Base-by-base conservation (phyloP, 1,284 basidiomycete species). In the Pseudozyma pruni region DNA sequence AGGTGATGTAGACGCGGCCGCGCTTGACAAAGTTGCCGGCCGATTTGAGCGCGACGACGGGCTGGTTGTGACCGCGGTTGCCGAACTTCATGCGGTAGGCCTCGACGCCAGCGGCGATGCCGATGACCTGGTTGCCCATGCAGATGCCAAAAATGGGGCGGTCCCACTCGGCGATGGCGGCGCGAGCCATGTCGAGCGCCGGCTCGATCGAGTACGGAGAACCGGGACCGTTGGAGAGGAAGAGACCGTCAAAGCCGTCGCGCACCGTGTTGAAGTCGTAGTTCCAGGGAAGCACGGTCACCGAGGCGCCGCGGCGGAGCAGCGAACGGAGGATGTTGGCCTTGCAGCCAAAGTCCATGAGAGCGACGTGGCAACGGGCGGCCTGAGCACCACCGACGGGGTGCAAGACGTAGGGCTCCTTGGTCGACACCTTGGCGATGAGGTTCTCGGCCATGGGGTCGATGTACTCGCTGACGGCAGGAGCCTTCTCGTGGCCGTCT, bases 21-120 rank as follows among this genome's bases (percentile, higher is more conserved):
- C 94, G 92, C 81, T 89, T 91, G 85, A 98, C 94, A 27, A 91
- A 93, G 58, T 71, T 76, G 4, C 94, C 93, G 8, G 91, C 88
- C 34, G 89, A 90, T 32, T 93, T 92, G 51, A 98, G 87, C 22
- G 95, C 95, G 32, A 98, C 87, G 16, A 98, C 95, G 37, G 95
- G 95, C 84, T 98, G 95, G 83, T 98, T 98, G 84, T 98, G 96
- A n/a, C 95, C 95, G 77, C 95, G 91, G 84, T 98, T 98, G 25
- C 95, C 94, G 80, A 98, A 98, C 19, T 90, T 92, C 93, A 96
- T 96, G 31, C 94, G 88, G 84, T 98, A 98, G 8, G 94, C 93
- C 78, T 97, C 93, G 63, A 98, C 85, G 39, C 96, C 96, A 19
- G 94, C 94, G 16, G 95, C 95, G 85, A 98, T 91, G 45, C 96